phyloP scores from a whole-genome alignment of 2,329 filamentous ascomycete genomes.

The Ceratocystiopsis brevicomis region DNA sequence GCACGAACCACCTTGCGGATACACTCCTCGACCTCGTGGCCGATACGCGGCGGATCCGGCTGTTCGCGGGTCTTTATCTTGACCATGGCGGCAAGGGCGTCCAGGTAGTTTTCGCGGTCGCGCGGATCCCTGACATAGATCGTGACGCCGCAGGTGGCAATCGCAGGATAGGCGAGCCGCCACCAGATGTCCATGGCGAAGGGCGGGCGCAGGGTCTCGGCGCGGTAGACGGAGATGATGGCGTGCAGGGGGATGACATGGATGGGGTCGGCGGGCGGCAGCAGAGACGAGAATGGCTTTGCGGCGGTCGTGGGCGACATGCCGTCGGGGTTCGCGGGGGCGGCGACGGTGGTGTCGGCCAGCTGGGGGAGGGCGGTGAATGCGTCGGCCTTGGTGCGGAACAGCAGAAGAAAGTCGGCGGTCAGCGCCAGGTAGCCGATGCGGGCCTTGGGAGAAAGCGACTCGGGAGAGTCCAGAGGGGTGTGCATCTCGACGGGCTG shows the following conservation, averaged over 20 bases:
- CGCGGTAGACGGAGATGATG: constrained; percentile 32
- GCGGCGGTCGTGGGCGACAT: constrained; percentile 2
- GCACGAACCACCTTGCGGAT: constrained; percentile 27
- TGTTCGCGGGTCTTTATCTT: constrained; percentile 15
- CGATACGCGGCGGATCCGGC: constrained; percentile 20
- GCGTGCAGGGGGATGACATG: constrained; percentile 29
- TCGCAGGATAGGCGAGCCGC: constrained; percentile 24
- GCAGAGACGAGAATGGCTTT: constrained; percentile 3
- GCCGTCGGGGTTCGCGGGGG: constrained; percentile 9
- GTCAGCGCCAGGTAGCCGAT: constrained; percentile 34
- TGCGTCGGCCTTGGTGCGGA: constrained; percentile 28
- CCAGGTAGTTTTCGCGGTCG: constrained; percentile 31
- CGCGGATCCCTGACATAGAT: constrained; percentile 29
- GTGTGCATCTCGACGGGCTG: constrained; percentile 20
- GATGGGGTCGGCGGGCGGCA: constrained; percentile 13
- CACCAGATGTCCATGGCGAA: constrained; percentile 39
- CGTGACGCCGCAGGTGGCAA: constrained; percentile 27
- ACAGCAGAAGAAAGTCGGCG: constrained; percentile 29
- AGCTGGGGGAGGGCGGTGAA: constrained; percentile 23
- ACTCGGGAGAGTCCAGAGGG: constrained; percentile 21
- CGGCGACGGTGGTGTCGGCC: constrained; percentile 9
- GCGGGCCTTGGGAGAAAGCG: constrained; percentile 26
- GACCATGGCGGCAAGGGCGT: constrained; percentile 21
- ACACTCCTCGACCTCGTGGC: constrained; percentile 26
- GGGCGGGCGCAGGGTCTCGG: constrained; percentile 28